Conservation (phyloP, 2,329 filamentous ascomycete species). For the Talaromyces sp. region DNA sequence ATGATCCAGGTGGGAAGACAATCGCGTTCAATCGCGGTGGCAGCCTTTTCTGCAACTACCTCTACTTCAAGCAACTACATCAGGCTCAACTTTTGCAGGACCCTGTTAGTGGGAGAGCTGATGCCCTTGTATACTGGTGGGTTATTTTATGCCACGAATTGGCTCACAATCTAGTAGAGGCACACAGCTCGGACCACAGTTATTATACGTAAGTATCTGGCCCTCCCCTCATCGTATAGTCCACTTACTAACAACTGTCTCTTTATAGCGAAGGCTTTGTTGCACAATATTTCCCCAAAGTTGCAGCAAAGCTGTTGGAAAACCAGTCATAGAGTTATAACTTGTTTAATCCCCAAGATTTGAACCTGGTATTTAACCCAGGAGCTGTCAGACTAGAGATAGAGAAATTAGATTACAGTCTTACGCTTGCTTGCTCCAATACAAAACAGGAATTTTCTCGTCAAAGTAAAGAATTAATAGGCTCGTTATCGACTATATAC, state of each 20-base stretch:
- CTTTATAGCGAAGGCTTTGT: slow-evolving; percentile 64
- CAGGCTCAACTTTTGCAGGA: slow-evolving; percentile 42
- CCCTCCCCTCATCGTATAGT: not conserved
- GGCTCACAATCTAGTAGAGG: slow-evolving; percentile 81
- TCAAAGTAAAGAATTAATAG: not conserved
- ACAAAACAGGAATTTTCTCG: not conserved
- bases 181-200: slow-evolving; percentile 73
- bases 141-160: slow-evolving; percentile 93
- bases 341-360: not conserved
- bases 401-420: not conserved
- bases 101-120: slow-evolving; percentile 48
- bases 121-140: slow-evolving; percentile 85
- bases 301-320: slow-evolving; percentile 51
- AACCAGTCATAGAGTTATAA: not conserved
- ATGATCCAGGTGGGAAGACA: slow-evolving; percentile 69
- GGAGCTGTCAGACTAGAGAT: not conserved
- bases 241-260: slow-evolving; percentile 1
- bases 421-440: not conserved
- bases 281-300: slow-evolving; percentile 68
- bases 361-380: not conserved
- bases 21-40: slow-evolving; percentile 91
- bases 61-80: slow-evolving; percentile 80
- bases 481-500: too few relatives aligned
- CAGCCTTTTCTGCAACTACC: slow-evolving; percentile 88
- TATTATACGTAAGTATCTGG: slow-evolving; percentile 58